Evolutionary conservation across 257 asterid species (phyloP).

Genomic region (Orobanche coerulescens): DNA sequence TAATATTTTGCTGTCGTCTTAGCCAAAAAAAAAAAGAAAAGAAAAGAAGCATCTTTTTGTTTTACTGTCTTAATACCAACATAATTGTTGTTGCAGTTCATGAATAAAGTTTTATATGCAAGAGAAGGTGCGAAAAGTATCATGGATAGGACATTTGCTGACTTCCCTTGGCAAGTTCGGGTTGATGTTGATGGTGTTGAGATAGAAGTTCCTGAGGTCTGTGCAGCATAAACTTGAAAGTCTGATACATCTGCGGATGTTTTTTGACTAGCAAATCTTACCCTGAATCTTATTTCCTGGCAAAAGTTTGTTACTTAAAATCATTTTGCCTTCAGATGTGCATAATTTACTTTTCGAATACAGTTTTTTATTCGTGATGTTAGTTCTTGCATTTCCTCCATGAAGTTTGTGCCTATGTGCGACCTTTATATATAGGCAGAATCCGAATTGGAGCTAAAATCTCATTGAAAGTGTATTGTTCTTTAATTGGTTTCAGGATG

Average conservation of each 20-base stretch:
- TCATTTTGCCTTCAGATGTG: neutral
- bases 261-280: conserved; percentile 5
- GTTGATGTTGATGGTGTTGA: conserved; percentile 96
- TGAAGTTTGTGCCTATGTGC: neutral
- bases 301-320: neutral
- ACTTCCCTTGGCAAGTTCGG: conserved; percentile 89
- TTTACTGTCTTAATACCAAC: too few relatives aligned
- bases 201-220: conserved; percentile 93
- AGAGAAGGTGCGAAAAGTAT: conserved; percentile 96
- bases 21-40: too few relatives aligned
- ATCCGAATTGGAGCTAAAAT: neutral
- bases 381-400: neutral
- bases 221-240: conserved; percentile 17
- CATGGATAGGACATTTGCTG: conserved; percentile 86
- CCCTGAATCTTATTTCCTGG: conserved; percentile 5
- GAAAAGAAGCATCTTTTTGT: too few relatives aligned
- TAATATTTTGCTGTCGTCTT: too few relatives aligned
- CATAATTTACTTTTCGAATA: neutral
- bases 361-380: neutral
- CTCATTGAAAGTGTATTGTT: conserved; percentile 7
- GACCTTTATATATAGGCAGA: neutral
- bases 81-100: conserved; percentile 64
- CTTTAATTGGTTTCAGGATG: conserved; percentile 50
- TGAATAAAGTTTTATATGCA: conserved; percentile 98
- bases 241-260: conserved; percentile 10